These are phyloP conservation scores for Mucor plumbeus DNA, from an alignment of 371 early-diverging fungal species.

Conservation along the genomic window DNA sequence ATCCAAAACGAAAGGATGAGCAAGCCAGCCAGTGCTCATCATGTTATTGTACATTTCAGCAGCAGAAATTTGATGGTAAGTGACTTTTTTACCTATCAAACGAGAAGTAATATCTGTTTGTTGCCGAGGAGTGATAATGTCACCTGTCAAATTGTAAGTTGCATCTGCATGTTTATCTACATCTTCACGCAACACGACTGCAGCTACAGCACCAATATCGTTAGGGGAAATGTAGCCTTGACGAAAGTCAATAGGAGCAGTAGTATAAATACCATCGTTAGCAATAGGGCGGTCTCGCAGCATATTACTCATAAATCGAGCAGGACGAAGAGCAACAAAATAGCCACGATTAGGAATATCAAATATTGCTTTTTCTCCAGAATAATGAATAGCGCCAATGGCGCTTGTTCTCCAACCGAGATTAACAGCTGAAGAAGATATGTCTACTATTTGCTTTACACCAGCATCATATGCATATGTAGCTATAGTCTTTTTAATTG, in stretches of 20 bases:
- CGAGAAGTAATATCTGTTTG: constrained; percentile 8
- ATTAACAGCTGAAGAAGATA: constrained; percentile 27
- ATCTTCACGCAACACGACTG: constrained; percentile 19
- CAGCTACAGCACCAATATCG: constrained; percentile 33
- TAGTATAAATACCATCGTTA: constrained; percentile 6
- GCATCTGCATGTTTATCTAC: constrained; percentile 28
- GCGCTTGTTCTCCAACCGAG: constrained; percentile 25
- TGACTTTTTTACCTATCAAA: constrained; percentile 19
- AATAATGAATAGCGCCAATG: constrained; percentile 24
- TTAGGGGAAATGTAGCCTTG: constrained; percentile 27
- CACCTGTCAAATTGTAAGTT: constrained; percentile 22
- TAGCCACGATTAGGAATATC: constrained; percentile 27
- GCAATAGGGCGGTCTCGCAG: constrained; percentile 1
- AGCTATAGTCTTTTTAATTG: constrained; percentile 20
- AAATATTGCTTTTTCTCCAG: constrained; percentile 35
- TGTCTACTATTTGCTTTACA: constrained; percentile 39
- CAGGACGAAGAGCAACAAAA: constrained; percentile 40
- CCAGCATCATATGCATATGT: constrained; percentile 34
- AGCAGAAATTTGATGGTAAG: constrained; percentile 7
- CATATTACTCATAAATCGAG: constrained; percentile 37
- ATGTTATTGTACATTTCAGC: background rate
- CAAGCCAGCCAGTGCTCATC: too few relatives aligned
- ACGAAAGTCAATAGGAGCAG: background rate
- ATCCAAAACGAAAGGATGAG: too few relatives aligned
- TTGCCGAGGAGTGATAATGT: background rate